A percentile compares a stretch with the other conserved stretches of the same genome.
These are phyloP conservation scores for Kwoniella pini DNA, from an alignment of 768 basidiomycete genomes.

Conservation along the genomic window DNA sequence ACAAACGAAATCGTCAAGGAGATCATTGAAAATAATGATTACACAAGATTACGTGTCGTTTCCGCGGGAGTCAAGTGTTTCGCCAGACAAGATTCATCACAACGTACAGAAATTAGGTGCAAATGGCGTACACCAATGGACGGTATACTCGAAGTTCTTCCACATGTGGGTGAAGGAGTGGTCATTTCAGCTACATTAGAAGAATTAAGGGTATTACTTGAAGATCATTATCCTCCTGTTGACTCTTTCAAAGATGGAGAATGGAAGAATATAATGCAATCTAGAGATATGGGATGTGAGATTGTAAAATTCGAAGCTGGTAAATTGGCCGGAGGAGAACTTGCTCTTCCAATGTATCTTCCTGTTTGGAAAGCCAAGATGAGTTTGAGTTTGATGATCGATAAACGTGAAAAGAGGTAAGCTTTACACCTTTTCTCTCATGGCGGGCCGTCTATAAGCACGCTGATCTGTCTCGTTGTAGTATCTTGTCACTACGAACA, in stretches of 20 bases:
- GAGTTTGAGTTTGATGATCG: slow-evolving; percentile 86
- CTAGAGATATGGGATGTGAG: slow-evolving; percentile 57
- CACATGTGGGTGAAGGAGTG: slow-evolving; percentile 67
- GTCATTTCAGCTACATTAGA: slow-evolving; percentile 65
- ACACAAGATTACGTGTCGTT: slow-evolving; percentile 77
- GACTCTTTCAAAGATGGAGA: slow-evolving; percentile 37
- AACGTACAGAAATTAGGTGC: slow-evolving; percentile 53
- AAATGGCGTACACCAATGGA: slow-evolving; percentile 69
- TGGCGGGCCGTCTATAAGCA: too few species aligned
- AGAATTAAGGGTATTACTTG: slow-evolving; percentile 68
- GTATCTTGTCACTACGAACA: slow-evolving; percentile 81
- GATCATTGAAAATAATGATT: slow-evolving; percentile 80
- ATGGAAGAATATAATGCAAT: slow-evolving; percentile 58
- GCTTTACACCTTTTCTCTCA: slow-evolving; percentile 14
- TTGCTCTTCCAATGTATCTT: slow-evolving; percentile 75
- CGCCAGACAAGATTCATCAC: slow-evolving; percentile 76
- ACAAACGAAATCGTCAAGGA: slow-evolving; percentile 79
- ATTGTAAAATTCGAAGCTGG: slow-evolving; percentile 69
- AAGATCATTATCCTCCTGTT: slow-evolving; percentile 74
- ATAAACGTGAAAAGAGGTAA: slow-evolving; percentile 94
- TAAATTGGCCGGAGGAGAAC: slow-evolving; percentile 59
- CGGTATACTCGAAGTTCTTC: slow-evolving; percentile 79
- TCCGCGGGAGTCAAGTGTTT: slow-evolving; percentile 94
- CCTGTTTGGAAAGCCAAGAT: slow-evolving; percentile 93
- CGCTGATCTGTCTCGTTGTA: slow-evolving; percentile 54